Percentiles rank a stretch among this genome's conserved stretches.
Evolutionary conservation across 2,329 filamentous ascomycete genomes (phyloP).

Genomic region (Verticillium isaacii): DNA sequence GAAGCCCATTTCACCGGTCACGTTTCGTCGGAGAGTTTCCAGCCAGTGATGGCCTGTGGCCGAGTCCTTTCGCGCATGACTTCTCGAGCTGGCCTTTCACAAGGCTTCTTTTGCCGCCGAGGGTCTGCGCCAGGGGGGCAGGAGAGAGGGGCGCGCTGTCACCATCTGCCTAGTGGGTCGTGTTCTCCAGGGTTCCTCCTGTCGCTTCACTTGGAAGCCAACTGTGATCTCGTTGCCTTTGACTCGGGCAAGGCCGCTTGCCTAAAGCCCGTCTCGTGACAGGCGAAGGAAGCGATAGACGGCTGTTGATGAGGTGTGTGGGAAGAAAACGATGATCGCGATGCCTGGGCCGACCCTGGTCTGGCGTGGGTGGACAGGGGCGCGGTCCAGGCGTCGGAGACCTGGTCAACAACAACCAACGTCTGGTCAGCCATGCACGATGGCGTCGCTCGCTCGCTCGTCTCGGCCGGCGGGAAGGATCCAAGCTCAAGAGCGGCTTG

Average conservation of each 20-base stretch:
- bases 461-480: neutral
- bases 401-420: neutral
- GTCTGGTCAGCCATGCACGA: neutral
- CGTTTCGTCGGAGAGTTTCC: neutral
- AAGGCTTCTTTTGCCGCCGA: constrained; percentile 32
- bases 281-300: neutral
- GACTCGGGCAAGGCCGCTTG: neutral
- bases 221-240: neutral
- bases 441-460: neutral
- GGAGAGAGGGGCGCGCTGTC: constrained; percentile 16
- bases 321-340: too few relatives aligned
- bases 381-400: neutral
- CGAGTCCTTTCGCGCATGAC: neutral
- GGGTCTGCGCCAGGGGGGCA: constrained; percentile 6
- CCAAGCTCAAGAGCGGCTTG: neutral
- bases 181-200: neutral
- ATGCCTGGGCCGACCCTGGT: neutral
- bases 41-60: neutral
- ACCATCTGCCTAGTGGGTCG: constrained; percentile 13
- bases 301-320: neutral
- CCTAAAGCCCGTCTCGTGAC: neutral
- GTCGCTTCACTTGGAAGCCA: neutral
- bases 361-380: neutral
- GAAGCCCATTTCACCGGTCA: neutral
- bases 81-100: constrained; percentile 27